Base-by-base conservation (phyloP, 192 early-diverging fungal species). In the Backusella psychrophila region DNA sequence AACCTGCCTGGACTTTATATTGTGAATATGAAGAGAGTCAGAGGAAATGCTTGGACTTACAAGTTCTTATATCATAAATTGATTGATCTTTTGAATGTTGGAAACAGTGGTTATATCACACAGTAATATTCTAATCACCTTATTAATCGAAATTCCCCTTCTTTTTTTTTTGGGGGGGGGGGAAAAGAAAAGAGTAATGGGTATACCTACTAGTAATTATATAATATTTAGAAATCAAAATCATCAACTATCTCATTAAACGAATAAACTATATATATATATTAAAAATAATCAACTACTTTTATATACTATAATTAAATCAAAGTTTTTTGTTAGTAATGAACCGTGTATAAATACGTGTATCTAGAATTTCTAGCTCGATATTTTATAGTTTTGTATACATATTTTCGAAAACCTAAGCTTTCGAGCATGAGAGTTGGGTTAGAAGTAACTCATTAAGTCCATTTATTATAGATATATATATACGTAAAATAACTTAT, bases 1-100 rank as follows among this genome's bases (percentile, higher is more conserved):
- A 95, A 95, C 78, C 80, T 96, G 21, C 87, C 85, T 77, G 84
- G 85, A 78, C 83, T 91, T 19, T 89, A 88, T 69, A 89, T 88
- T 67, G 89, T 91, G 39, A 85, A 88, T 72, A 72, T 91, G 68
- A 81, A 84, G 21, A 86, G 89, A 29, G 82, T 87, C 63, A 85
- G 86, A 75, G 89, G 89, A 77, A 91, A 89, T 78, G 84, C 83
- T 35, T 91, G 88, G 89, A 83, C 87, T 0, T 91, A 89, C 77
- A 91, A 89, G 81, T 88, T 86, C 67, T 75, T 91, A 19, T 91
- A 91, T 78, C 87, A 89, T 59, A 79, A 81, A 56, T 72, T 84
- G 29, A 73, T 84, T 41, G 73, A 79, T 29, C 39, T 77, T 15
- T 63, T 84, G 26, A 81, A 82, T 46, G 29, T 82, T 46, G 74